Percentiles rank a stretch among this genome's conserved stretches.
Evolutionary conservation across 1,284 basidiomycete species (phyloP).

Genomic region (Polyporus tsugae): DNA sequence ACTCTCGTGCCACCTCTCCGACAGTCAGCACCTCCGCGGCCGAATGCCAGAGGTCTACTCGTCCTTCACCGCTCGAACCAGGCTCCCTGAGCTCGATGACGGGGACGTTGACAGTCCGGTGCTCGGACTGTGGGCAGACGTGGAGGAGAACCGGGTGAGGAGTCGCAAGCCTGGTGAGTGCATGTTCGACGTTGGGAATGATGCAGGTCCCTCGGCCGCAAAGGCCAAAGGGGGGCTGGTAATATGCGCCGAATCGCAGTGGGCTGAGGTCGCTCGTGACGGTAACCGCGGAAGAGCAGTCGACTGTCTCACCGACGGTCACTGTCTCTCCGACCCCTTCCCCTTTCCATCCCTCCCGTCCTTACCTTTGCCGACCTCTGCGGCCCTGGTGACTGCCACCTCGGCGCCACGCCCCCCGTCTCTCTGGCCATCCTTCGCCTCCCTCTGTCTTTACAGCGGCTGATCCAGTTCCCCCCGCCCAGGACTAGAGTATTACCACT

Average conservation of each 20-base stretch:
- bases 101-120: conserved; percentile 32
- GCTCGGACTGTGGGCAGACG: conserved; percentile 33
- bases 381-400: conserved; percentile 7
- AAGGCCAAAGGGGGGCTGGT: neutral
- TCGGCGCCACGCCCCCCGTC: conserved; percentile 11
- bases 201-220: conserved; percentile 3
- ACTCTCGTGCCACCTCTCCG: conserved; percentile 17
- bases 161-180: conserved; percentile 31
- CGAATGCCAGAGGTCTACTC: conserved; percentile 29
- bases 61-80: conserved; percentile 24
- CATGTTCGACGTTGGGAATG: conserved; percentile 12
- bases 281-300: conserved; percentile 17
- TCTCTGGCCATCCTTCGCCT: conserved; percentile 19
- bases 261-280: conserved; percentile 21
- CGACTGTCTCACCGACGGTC: conserved; percentile 7
- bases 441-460: conserved; percentile 18
- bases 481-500: conserved; percentile 32
- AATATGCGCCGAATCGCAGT: conserved; percentile 24
- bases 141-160: conserved; percentile 20
- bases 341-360: neutral
- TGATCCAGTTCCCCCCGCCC: conserved; percentile 19
- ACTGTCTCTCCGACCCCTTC: conserved; percentile 9
- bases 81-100: conserved; percentile 20
- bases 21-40: conserved; percentile 22
- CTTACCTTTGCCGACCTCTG: conserved; percentile 4